phyloP scores from a whole-genome alignment of 2,329 filamentous ascomycete species.

The Didymella segeticola region DNA sequence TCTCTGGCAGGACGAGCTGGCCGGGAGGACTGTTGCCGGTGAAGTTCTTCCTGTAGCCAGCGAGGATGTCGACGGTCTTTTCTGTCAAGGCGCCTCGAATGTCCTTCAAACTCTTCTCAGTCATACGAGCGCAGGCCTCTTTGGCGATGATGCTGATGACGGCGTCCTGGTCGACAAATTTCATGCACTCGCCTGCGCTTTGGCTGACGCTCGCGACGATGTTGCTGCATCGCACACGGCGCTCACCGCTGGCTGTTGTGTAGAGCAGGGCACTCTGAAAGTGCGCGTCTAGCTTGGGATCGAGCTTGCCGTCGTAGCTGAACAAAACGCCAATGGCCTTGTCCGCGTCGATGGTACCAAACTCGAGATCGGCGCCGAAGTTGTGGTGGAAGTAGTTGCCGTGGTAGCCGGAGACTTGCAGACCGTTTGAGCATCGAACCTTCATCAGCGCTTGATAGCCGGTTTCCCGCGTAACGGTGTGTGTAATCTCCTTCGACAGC shows the following conservation, averaged over 20 bases:
- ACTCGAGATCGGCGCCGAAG: constrained; percentile 91
- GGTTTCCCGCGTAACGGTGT: constrained; percentile 86
- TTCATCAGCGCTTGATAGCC: constrained; percentile 98
- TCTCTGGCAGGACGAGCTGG: constrained; percentile 93
- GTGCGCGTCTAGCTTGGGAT: constrained; percentile 93
- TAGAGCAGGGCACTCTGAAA: constrained; percentile 96
- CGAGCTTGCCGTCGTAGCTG: constrained; percentile 95
- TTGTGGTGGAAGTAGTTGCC: constrained; percentile 97
- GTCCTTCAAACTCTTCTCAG: constrained; percentile 80
- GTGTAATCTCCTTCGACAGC: constrained; percentile 82
- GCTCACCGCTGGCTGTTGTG: constrained; percentile 87
- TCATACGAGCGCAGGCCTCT: constrained; percentile 87
- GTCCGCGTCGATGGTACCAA: constrained; percentile 90
- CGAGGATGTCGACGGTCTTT: constrained; percentile 90
- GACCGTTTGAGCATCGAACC: constrained; percentile 93
- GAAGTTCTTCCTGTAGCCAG: constrained; percentile 91
- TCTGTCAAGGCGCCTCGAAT: constrained; percentile 83
- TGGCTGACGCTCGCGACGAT: constrained; percentile 92
- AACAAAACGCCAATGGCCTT: constrained; percentile 93
- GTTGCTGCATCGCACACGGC: constrained; percentile 91
- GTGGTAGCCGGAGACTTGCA: constrained; percentile 93
- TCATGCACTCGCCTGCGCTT: constrained; percentile 81
- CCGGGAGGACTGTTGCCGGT: constrained; percentile 85
- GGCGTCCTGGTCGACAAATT: constrained; percentile 94
- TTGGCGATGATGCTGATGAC: constrained; percentile 89